phyloP scores from a whole-genome alignment of 148 eudicot genomes.

The Drosera capensis region DNA sequence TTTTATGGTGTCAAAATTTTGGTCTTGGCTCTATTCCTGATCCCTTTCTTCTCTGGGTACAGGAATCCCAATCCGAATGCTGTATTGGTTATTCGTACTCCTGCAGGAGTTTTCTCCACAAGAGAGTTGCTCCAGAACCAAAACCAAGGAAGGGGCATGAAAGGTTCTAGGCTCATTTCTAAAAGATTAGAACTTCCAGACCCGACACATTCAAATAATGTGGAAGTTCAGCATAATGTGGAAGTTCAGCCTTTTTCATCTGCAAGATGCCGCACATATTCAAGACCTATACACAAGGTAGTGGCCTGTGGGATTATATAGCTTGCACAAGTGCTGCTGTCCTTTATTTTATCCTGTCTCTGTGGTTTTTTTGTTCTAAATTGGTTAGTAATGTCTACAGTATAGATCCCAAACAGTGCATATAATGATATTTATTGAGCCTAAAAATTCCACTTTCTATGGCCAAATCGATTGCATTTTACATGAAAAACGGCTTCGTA shows the following conservation, averaged over 20 bases:
- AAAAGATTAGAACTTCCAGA: conserved; percentile 29
- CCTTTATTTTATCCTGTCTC: background rate
- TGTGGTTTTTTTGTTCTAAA: background rate
- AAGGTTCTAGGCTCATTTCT: conserved; percentile 51
- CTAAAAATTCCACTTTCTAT: too few species aligned
- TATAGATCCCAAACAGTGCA: too few species aligned
- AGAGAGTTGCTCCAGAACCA: conserved; percentile 43
- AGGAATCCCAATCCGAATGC: conserved; percentile 65
- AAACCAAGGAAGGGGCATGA: conserved; percentile 22
- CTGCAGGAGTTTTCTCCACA: conserved; percentile 55
- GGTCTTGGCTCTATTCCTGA: background rate
- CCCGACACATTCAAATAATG: conserved; percentile 12
- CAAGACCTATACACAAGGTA: conserved; percentile 44
- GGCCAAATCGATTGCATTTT: too few species aligned
- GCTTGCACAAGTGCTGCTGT: too few species aligned
- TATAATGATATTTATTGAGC: too few species aligned
- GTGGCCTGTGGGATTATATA: too few species aligned
- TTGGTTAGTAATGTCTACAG: too few species aligned
- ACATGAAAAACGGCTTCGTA: too few species aligned
- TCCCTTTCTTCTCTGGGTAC: conserved; percentile 11
- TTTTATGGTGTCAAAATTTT: background rate
- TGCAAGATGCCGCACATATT: conserved; percentile 74
- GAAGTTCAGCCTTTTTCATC: conserved; percentile 36
- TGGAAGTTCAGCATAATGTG: too few species aligned
- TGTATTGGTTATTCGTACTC: conserved; percentile 56